Base-by-base conservation (phyloP, 2,329 filamentous ascomycete species). In the Aureobasidium sp. region DNA sequence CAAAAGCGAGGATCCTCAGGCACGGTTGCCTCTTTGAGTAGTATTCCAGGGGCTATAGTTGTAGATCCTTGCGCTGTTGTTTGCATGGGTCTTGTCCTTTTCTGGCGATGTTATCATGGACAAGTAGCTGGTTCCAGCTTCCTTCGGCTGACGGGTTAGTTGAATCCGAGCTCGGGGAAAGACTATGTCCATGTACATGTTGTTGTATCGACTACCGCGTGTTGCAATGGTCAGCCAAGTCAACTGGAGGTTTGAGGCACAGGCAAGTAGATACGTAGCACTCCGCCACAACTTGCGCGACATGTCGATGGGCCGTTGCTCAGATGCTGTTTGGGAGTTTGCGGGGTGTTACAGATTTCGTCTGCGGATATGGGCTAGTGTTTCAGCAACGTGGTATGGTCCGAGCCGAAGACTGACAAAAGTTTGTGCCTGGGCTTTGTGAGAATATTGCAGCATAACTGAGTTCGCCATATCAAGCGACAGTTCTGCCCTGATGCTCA, bases 301-400 rank as follows among this genome's bases (percentile, higher is more conserved):
- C 17, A 36, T 6, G n/a, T 14, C 41, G 17, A 25, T 6, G 53
- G 17, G 17, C 29, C 22, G 20, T 34, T 17, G 34, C 29, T 12
- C 47, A 34, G 53, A 25, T 45, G n/a, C 17, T 45, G 53, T 57
- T 34, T 57, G 53, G n/a, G n/a, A 45, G 39, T 34, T 45, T 44
- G 53, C 9, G 41, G 39, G 41, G 53, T 57, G 53, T 57, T 22
- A 31, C 39, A 57, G 41, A 9, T 34, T 34, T 25, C 8, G 25
- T 22, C 36, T n/a, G 25, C 3, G 8, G 14, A 36, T n/a, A 22
- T 34, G 39, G n/a, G 27, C 53, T 45, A 57, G 9, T 17, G 53
- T 57, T 57, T 57, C 53, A 45, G 17, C 11, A 25, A 5, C 34
- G 37, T 56, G 53, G 29, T 57, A 45, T 57, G 53, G 53, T 22